Evolutionary conservation across 2,329 filamentous ascomycete genomes (phyloP).

Genomic region (Fusarium duplospermum): DNA sequence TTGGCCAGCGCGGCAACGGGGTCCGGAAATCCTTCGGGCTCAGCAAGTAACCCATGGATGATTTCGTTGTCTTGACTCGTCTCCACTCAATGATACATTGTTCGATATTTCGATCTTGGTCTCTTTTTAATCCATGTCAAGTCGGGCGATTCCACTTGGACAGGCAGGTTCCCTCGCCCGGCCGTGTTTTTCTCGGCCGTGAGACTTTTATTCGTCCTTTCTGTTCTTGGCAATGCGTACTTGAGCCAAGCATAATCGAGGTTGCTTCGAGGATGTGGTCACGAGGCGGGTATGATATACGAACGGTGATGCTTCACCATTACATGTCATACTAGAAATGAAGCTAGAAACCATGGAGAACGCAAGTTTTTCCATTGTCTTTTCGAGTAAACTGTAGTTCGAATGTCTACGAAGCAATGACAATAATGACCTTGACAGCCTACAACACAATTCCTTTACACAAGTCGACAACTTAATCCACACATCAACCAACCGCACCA

Average conservation of each 20-base stretch:
- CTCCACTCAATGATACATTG: background rate
- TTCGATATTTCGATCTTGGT: background rate
- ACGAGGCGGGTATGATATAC: background rate
- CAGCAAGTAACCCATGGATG: background rate
- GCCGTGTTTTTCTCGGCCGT: background rate
- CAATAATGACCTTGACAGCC: background rate
- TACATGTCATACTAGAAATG: background rate
- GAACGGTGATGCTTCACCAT: background rate
- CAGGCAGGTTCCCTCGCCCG: background rate
- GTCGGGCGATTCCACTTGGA: background rate
- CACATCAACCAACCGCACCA: background rate
- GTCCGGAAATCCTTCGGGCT: slow-evolving; percentile 30
- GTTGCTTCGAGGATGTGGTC: background rate
- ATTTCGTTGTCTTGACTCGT: background rate
- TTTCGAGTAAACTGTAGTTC: background rate
- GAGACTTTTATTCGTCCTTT: background rate
- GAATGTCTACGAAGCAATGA: background rate
- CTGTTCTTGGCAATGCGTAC: background rate
- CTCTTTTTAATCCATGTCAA: background rate
- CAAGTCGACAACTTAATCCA: background rate
- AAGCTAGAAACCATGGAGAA: background rate
- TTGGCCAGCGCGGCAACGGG: slow-evolving; percentile 22
- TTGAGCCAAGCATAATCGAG: background rate
- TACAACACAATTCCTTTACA: background rate
- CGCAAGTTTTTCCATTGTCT: background rate